Conservation (phyloP, 805 yeast species). For the Hemisphaericaspora nanyangensis region DNA sequence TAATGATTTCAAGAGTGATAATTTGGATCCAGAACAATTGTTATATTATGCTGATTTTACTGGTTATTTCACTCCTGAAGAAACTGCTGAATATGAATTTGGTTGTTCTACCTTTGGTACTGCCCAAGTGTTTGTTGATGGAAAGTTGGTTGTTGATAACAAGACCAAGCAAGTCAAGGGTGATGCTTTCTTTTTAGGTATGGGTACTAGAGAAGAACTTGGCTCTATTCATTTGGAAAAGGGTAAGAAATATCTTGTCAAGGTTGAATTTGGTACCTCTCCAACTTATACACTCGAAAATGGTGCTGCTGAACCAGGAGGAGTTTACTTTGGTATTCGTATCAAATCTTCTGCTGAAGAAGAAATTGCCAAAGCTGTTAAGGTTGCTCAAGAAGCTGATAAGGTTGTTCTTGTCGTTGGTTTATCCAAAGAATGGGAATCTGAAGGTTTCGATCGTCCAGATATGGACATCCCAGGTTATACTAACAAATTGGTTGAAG, state of each 20-base stretch:
- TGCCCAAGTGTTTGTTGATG: slow-evolving; percentile 52
- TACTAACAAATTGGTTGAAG: slow-evolving; percentile 43
- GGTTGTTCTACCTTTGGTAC: slow-evolving; percentile 54
- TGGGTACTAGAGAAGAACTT: slow-evolving; percentile 51
- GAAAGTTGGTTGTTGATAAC: slow-evolving; percentile 51
- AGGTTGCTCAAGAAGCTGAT: slow-evolving; percentile 47
- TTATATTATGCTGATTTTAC: slow-evolving; percentile 43
- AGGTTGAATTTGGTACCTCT: slow-evolving; percentile 50
- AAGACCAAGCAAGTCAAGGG: slow-evolving; percentile 50
- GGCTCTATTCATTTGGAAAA: slow-evolving; percentile 35
- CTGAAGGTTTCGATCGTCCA: slow-evolving; percentile 56
- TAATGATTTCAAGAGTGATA: slow-evolving; percentile 20
- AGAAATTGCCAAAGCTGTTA: slow-evolving; percentile 38
- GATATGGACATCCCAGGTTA: slow-evolving; percentile 49
- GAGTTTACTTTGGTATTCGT: slow-evolving; percentile 22
- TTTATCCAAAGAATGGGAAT: slow-evolving; percentile 52
- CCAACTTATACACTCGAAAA: slow-evolving; percentile 26
- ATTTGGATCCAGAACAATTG: slow-evolving; percentile 14
- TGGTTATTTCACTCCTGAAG: slow-evolving; percentile 44
- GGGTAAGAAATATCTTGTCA: slow-evolving; percentile 44
- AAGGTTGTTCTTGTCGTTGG: slow-evolving; percentile 53
- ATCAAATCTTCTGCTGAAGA: slow-evolving; percentile 16
- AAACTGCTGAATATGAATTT: slow-evolving; percentile 45
- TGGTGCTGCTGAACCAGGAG: slow-evolving; percentile 17
- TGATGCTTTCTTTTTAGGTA: slow-evolving; percentile 45